Base-by-base conservation (phyloP, 1,139 yeast genomes). In the Geotrichum australiense region DNA sequence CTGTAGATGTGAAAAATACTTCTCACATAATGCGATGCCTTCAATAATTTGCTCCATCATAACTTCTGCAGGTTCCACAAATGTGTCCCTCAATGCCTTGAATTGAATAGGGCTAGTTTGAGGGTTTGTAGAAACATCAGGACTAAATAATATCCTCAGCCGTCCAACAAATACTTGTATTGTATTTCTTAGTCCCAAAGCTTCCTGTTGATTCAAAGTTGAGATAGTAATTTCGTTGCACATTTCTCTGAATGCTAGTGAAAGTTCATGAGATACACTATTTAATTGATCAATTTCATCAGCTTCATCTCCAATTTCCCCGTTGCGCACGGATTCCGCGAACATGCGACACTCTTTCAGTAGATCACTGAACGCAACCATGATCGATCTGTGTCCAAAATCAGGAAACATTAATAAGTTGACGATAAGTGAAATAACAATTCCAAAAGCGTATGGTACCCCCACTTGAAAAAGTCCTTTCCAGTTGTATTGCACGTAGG, bases 401-500 rank as follows among this genome's bases (percentile, higher is more conserved):
- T 63, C 66, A 1, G 77, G 76, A 39, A 59, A 58, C 11, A 69
- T 48, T 1, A 56, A 2, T 4, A 63, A 32, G 38, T 69, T 66
- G 2, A 66, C 59, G 1, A 60, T 34, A 8, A 69, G 45, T 0
- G 73, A 59, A 1, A 70, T 41, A n/a, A 65, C 37, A 3, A 68
- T 47, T 0, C 76, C 76, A 51, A 70, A 65, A 0, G 65, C 45
- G 46, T 66, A 70, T 0, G 76, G 73, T 4, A 71, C 59, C 2
- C 66, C 67, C 47, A 69, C 63, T 31, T 70, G 63, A 68, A 73
- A 66, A 26, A 58, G 58, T 45, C 53, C 49, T 16, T 50, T 49
- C 74, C 74, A 70, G 23, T 47, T 31, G 4, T 47, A 51, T 1
- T 20, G 5, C 3, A 39, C 36, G n/a, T 26, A 26, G 4, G 53